Evolutionary conservation across 192 early-diverging fungal genomes (phyloP), one percentile per base, ranked within the genome.

Genomic region (Neocallimastix lanati): DNA sequence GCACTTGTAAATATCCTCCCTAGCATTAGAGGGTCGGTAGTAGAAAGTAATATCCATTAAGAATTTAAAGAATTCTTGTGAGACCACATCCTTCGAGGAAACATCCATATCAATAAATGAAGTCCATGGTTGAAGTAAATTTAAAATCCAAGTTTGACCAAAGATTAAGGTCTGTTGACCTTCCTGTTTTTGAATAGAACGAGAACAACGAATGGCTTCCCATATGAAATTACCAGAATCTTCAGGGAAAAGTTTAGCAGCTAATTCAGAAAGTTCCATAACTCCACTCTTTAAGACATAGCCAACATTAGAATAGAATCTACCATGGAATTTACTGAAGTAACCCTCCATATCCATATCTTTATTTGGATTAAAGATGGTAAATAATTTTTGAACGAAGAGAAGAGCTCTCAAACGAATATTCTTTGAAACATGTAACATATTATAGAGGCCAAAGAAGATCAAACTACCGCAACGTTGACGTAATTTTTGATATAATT

Each of bases 131-230:
- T 81, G 33, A 36, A 88, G 83, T 28, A 88, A 50, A 35, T 86
- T 84, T n/a, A 85, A 78, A 36, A 88, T 80, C 81, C 84, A 84
- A 4, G 78, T 80, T 58, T 87, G 84, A 28, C 78, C 76, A 29
- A 83, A 82, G 1, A 88, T 40, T 18, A 86, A 80, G 4, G 80
- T 77, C 38, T 29, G 37, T 83, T 82, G 28, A 40, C 58, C 38
- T 83, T 82, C 25, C 27, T 40, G 76, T 28, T 76, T 21, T 36
- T 27, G 76, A 28, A 29, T 78, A 21, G 82, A 83, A 12, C 86
- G 82, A 0, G 84, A 83, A 77, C 85, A 86, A 29, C 87, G 81
- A 15, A 87, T 86, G 25, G 87, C 87, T 80, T 88, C 87, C 85
- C 87, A 87, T 29, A 88, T 77, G 80, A 87, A 88, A 14, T 84